phyloP scores from a whole-genome alignment of 305 asterid species.

The Fraxinus albicans region DNA sequence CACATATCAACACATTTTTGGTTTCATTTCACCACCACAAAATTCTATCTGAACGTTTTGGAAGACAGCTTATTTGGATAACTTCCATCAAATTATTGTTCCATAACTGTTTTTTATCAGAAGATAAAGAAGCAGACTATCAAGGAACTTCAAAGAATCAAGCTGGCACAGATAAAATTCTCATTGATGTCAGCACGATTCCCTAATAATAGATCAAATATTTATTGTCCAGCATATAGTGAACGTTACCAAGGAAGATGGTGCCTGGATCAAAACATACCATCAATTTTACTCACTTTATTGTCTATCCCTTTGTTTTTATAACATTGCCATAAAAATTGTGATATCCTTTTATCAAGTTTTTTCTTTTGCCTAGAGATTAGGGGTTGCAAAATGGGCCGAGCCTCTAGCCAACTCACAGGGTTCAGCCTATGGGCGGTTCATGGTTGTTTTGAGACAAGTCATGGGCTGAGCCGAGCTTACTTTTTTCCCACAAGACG shows the following conservation, averaged over 20 bases:
- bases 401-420: background rate
- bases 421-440: background rate
- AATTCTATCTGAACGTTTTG: background rate
- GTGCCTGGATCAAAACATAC: background rate
- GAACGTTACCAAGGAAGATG: background rate
- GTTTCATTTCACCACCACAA: background rate
- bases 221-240: background rate
- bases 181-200: background rate
- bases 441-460: background rate
- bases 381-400: background rate
- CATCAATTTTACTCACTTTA: background rate
- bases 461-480: background rate
- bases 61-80: background rate
- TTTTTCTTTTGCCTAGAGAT: background rate
- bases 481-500: background rate
- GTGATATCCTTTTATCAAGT: background rate
- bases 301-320: background rate
- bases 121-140: background rate
- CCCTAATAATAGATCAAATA: background rate
- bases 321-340: background rate
- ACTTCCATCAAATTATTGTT: background rate
- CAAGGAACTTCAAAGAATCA: background rate
- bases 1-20: background rate
- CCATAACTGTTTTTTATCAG: background rate
- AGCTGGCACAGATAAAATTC: background rate